Evolutionary conservation across 768 basidiomycete genomes (phyloP), one percentile per base, ranked within the genome.

Genomic region (Suillus placidus): DNA sequence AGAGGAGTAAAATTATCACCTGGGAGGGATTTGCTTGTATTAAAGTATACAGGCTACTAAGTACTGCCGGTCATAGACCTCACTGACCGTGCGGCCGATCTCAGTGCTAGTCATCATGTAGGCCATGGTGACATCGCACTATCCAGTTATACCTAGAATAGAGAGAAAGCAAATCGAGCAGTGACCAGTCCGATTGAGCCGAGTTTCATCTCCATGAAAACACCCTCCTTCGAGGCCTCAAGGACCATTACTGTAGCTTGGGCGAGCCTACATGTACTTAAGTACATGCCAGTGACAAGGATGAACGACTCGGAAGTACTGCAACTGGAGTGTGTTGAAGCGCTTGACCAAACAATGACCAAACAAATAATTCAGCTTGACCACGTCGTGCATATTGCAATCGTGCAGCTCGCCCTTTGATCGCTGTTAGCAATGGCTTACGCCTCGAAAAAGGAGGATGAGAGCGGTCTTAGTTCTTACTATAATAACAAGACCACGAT

Each of bases 401-500:
- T 67, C 63, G 45, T 68, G 64, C 60, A 32, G 66, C 68, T 64
- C 60, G 67, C 67, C 56, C 52, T 49, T 65, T 67, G 66, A 65
- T 52, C 80, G 66, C 82, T 83, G 71, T 84, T 85, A 73, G 81
- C 80, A 75, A 87, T 92, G 87, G 85, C 89, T 70, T 90, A 93
- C 80, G 84, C 85, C 73, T 94, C 91, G 70, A 99, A 99, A 84
- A 96, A 96, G 84, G 96, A 99, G 80, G 97, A 98, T 74, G 96
- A 97, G 82, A 89, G 86, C 78, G 91, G 93, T 62, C 88, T 97
- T 72, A 94, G 92, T 83, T 87, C 90, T 61, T 96, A 92, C 79
- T 93, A 94, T 78, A 94, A 94, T 81, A 97, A 98, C 84, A 99
- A 99, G 80, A 96, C 94, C 26, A 97, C 97, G 1, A 92, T 99